These are phyloP conservation scores for Populus hybrid DNA, from an alignment of 441 rosid species.

Conservation along the genomic window DNA sequence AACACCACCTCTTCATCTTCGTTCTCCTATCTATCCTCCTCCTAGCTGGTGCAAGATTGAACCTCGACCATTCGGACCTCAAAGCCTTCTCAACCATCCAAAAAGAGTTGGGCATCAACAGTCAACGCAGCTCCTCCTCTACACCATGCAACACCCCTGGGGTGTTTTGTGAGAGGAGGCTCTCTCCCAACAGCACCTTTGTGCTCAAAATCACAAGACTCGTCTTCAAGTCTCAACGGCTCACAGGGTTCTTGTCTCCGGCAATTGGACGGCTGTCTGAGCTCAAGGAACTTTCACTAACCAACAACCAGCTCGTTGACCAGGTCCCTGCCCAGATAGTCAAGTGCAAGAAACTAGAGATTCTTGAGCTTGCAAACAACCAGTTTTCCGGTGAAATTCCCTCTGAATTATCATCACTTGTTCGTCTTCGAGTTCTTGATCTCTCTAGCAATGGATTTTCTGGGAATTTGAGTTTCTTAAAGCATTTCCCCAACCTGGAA, in stretches of 20 bases:
- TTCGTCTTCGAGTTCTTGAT: constrained; percentile 66
- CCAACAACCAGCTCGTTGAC: constrained; percentile 56
- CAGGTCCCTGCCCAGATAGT: constrained; percentile 50
- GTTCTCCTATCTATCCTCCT: constrained; percentile 35
- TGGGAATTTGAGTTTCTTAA: constrained; percentile 75
- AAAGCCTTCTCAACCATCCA: constrained; percentile 46
- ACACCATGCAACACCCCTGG: constrained; percentile 52
- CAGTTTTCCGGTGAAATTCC: constrained; percentile 60
- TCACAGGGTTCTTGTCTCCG: constrained; percentile 62
- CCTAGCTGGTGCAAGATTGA: constrained; percentile 31
- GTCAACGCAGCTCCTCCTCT: constrained; percentile 33
- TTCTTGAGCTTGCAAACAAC: constrained; percentile 65
- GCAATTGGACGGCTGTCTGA: constrained; percentile 60
- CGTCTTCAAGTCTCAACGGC: constrained; percentile 44
- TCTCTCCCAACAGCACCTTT: constrained; percentile 38
- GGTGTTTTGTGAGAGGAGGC: constrained; percentile 68
- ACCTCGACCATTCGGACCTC: constrained; percentile 52
- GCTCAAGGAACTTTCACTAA: constrained; percentile 63
- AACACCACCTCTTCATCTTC: constrained; percentile 24
- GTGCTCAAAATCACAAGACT: constrained; percentile 64
- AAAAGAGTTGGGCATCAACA: constrained; percentile 41
- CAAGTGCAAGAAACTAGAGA: constrained; percentile 67
- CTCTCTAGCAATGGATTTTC: constrained; percentile 60
- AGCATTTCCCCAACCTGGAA: constrained; percentile 69
- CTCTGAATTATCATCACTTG: constrained; percentile 43